These are phyloP conservation scores for Ascomycota sp. DNA, from an alignment of 2,329 filamentous ascomycete genomes.

Conservation along the genomic window DNA sequence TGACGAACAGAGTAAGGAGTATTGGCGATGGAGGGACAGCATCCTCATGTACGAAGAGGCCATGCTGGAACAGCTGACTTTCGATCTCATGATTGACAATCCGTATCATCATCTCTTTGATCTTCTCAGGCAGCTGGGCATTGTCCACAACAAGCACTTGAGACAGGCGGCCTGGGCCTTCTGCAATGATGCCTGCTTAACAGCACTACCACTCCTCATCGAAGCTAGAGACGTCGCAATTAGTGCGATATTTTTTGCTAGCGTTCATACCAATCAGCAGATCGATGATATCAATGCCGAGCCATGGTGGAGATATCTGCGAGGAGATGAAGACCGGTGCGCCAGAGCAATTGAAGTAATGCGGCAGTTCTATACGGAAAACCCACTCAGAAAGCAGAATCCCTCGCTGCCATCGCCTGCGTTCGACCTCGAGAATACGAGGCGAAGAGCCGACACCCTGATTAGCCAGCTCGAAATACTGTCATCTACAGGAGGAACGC, in stretches of 20 bases:
- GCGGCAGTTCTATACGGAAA: conserved; percentile 45
- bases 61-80: conserved; percentile 79
- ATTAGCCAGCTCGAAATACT: conserved; percentile 20
- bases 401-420: conserved; percentile 30
- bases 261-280: conserved; percentile 50
- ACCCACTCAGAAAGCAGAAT: conserved; percentile 38
- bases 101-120: conserved; percentile 74
- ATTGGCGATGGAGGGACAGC: conserved; percentile 92
- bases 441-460: conserved; percentile 24
- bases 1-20: conserved; percentile 95
- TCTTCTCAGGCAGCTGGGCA: conserved; percentile 50
- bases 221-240: conserved; percentile 65
- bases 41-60: conserved; percentile 85
- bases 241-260: conserved; percentile 70
- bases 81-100: conserved; percentile 78
- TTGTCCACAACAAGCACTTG: conserved; percentile 62
- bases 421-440: conserved; percentile 34
- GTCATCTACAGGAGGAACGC: conserved; percentile 29
- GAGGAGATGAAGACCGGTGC: conserved; percentile 51
- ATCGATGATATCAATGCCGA: conserved; percentile 58
- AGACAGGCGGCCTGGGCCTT: conserved; percentile 86
- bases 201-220: conserved; percentile 64
- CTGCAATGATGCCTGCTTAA: conserved; percentile 75
- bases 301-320: conserved; percentile 73
- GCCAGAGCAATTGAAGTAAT: conserved; percentile 56